Conservation (phyloP, 805 yeast species). For the Saccharomycopsis schoenii region DNA sequence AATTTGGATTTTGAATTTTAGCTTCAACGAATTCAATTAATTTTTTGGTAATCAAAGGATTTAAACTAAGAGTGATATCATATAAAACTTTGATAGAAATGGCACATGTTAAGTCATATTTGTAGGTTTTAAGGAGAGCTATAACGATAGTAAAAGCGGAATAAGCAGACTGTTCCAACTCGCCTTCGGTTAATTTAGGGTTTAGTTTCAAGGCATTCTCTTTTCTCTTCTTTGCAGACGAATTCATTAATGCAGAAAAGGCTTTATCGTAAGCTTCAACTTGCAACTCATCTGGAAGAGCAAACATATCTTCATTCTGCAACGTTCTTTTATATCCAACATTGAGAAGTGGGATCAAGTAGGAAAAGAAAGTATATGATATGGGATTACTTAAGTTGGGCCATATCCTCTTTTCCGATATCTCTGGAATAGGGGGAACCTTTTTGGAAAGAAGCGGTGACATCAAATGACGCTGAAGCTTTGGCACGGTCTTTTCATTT, state of each 20-base stretch:
- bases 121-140: conserved; percentile 42
- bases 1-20: conserved; percentile 30
- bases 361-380: conserved; percentile 46
- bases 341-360: conserved; percentile 54
- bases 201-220: conserved; percentile 24
- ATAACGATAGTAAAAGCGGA: conserved; percentile 28
- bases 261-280: conserved; percentile 32
- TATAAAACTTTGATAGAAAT: conserved; percentile 34
- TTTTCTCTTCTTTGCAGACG: conserved; percentile 27
- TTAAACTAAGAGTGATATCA: conserved; percentile 39
- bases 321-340: conserved; percentile 68
- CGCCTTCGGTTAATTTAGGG: conserved; percentile 30
- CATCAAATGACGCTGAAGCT: conserved; percentile 10
- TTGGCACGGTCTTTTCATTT: background rate
- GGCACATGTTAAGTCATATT: conserved; percentile 33
- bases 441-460: conserved; percentile 20
- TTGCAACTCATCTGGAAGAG: conserved; percentile 33
- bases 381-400: conserved; percentile 33
- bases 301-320: conserved; percentile 50
- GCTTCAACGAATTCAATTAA: conserved; percentile 45
- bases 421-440: conserved; percentile 31
- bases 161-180: conserved; percentile 30
- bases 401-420: conserved; percentile 33
- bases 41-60: conserved; percentile 45
- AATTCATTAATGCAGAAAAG: conserved; percentile 29